A percentile compares a stretch with the other conserved stretches of the same genome.
Conservation (phyloP, 2,329 filamentous ascomycete genomes). For the Ophiognomonia clavigignenti-juglandacearum region DNA sequence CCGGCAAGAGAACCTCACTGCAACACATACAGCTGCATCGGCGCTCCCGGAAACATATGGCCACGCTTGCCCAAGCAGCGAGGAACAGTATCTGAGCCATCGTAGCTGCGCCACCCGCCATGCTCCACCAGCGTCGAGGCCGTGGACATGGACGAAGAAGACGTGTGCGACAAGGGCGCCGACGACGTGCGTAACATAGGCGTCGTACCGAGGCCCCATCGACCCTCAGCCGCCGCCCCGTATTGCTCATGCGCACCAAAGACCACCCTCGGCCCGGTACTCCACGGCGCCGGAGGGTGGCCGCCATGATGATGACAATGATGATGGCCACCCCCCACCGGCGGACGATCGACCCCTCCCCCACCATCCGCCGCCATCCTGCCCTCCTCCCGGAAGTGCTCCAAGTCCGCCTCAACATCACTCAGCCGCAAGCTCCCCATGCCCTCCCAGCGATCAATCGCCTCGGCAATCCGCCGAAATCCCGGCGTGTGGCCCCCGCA, state of each 20-base stretch:
- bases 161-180: not conserved
- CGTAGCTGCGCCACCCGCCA: not conserved
- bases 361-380: conserved; percentile 7
- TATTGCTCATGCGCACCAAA: conserved; percentile 3
- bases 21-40: not conserved
- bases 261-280: conserved; percentile 4
- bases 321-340: not conserved
- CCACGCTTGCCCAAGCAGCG: conserved; percentile 2
- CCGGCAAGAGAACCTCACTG: no score
- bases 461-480: conserved; percentile 52
- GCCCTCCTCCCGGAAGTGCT: conserved; percentile 41
- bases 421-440: conserved; percentile 48
- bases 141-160: conserved; percentile 5
- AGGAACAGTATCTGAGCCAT: conserved; percentile 3
- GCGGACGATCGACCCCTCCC: no score
- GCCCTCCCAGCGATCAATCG: conserved; percentile 60
- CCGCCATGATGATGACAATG: conserved; percentile 4
- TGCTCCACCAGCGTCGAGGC: conserved; percentile 7
- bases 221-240: no score
- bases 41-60: conserved; percentile 7
- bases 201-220: not conserved
- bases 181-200: not conserved
- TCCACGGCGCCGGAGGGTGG: conserved; percentile 4
- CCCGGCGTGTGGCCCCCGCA: conserved; percentile 57
- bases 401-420: conserved; percentile 58